Percentiles rank a stretch among this genome's conserved stretches.
phyloP scores from a whole-genome alignment of 2,329 filamentous ascomycete genomes.

The Drechslerella dactyloides region DNA sequence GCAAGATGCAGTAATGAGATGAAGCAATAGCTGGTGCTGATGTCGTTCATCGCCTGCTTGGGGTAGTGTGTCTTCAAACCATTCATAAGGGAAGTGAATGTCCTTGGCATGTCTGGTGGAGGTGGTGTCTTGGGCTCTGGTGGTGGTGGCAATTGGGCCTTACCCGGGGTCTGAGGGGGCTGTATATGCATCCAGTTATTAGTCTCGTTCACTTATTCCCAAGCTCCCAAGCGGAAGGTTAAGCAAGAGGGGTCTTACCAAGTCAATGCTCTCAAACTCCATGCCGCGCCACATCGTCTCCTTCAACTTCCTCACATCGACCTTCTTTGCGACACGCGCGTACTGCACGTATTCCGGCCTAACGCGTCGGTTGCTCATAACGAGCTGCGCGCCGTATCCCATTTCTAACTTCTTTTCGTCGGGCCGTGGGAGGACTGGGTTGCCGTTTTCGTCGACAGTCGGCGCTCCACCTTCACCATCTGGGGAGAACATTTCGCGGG shows the following conservation, averaged over 20 bases:
- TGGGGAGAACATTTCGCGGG: constrained; percentile 78
- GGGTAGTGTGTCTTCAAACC: constrained; percentile 84
- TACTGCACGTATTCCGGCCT: constrained; percentile 74
- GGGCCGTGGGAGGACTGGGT: constrained; percentile 26
- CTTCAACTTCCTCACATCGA: constrained; percentile 72
- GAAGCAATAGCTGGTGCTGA: constrained; percentile 91
- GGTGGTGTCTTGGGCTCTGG: constrained; percentile 56
- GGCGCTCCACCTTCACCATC: constrained; percentile 63
- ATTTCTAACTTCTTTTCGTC: constrained; percentile 41
- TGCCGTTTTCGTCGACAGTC: constrained; percentile 54
- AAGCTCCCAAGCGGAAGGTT: too few species aligned
- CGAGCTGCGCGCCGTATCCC: constrained; percentile 69
- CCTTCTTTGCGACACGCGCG: constrained; percentile 73
- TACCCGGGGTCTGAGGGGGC: constrained; percentile 51
- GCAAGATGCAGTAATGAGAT: constrained; percentile 90
- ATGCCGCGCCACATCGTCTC: constrained; percentile 75
- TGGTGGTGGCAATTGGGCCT: constrained; percentile 56
- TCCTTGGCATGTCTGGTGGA: constrained; percentile 57
- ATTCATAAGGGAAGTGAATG: constrained; percentile 92
- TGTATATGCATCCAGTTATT: too few species aligned
- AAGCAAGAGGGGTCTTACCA: constrained; percentile 16
- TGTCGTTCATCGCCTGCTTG: constrained; percentile 84
- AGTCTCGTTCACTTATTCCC: not conserved
- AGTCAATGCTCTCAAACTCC: constrained; percentile 61
- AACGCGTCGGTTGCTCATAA: constrained; percentile 67